Conservation (phyloP, 805 yeast species). For the Lipomyces yamadae region DNA sequence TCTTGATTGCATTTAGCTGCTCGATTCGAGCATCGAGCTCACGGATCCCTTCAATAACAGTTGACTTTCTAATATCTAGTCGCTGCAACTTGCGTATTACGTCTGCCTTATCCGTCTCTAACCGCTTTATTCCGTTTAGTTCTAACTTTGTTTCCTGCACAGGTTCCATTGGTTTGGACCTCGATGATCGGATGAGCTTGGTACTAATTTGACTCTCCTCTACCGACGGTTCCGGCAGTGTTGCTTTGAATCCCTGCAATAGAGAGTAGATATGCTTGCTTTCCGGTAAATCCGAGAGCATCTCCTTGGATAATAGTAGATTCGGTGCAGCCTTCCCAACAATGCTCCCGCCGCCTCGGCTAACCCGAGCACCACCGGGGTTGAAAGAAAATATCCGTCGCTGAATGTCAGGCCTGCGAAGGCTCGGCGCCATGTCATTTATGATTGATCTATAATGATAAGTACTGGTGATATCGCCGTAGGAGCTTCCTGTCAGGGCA, state of each 20-base stretch:
- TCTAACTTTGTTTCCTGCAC: conserved; percentile 17
- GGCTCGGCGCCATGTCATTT: conserved; percentile 49
- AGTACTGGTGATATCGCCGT: conserved; percentile 47
- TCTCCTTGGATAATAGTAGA: conserved; percentile 59
- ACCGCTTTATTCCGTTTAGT: conserved; percentile 27
- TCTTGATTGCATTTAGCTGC: conserved; percentile 21
- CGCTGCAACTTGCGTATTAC: conserved; percentile 26
- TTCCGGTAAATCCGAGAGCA: conserved; percentile 60
- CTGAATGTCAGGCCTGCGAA: conserved; percentile 50
- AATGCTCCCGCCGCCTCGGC: conserved; percentile 4
- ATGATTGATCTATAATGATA: conserved; percentile 54
- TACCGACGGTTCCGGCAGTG: conserved; percentile 38
- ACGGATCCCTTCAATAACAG: conserved; percentile 26
- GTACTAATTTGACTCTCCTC: conserved; percentile 10
- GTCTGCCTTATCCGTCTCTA: conserved; percentile 26
- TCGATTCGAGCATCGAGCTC: conserved; percentile 33
- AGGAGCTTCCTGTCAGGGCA: conserved; percentile 39
- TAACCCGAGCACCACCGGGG: conserved; percentile 9
- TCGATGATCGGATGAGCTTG: conserved; percentile 7
- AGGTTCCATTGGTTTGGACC: conserved; percentile 14
- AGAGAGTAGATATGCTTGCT: conserved; percentile 52
- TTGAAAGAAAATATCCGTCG: conserved; percentile 47
- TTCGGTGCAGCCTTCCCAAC: conserved; percentile 7
- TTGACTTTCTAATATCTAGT: conserved; percentile 33
- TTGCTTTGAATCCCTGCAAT: conserved; percentile 72